Evolutionary conservation across 305 asterid genomes (phyloP).

Genomic region (Solanum chacoense): DNA sequence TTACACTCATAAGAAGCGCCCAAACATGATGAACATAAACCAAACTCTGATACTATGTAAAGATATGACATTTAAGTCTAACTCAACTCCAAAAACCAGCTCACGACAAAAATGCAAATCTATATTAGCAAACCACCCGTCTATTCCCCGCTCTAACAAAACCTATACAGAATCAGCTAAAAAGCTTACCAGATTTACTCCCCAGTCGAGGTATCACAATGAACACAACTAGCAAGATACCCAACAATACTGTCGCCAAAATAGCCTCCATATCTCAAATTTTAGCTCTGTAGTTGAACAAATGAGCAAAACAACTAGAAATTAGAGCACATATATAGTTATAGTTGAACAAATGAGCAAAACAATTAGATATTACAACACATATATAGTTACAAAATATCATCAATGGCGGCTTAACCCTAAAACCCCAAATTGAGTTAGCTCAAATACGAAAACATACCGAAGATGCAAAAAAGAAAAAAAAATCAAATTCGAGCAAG

Average conservation of each 20-base stretch:
- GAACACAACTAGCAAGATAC: conserved; percentile 38
- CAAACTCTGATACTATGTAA: neutral
- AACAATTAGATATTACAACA: neutral
- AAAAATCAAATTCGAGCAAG: neutral
- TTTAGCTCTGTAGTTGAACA: neutral
- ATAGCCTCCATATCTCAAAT: conserved; percentile 40
- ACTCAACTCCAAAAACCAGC: neutral
- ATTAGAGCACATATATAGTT: neutral
- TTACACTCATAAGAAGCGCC: neutral
- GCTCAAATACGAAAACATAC: neutral
- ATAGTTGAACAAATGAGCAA: neutral
- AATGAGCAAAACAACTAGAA: neutral
- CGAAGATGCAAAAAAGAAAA: neutral
- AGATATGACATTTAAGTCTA: neutral
- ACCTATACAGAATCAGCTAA: neutral
- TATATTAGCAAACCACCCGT: neutral
- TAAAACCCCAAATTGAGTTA: neutral
- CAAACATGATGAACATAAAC: neutral
- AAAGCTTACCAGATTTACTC: conserved; percentile 33
- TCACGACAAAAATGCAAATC: neutral
- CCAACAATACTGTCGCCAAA: conserved; percentile 35
- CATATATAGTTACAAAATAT: neutral
- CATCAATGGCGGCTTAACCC: neutral
- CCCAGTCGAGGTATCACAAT: conserved; percentile 37
- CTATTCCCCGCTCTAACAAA: neutral